Percentiles rank a stretch among this genome's conserved stretches.
phyloP scores from a whole-genome alignment of 148 eudicot species.

The Beta vulgaris region DNA sequence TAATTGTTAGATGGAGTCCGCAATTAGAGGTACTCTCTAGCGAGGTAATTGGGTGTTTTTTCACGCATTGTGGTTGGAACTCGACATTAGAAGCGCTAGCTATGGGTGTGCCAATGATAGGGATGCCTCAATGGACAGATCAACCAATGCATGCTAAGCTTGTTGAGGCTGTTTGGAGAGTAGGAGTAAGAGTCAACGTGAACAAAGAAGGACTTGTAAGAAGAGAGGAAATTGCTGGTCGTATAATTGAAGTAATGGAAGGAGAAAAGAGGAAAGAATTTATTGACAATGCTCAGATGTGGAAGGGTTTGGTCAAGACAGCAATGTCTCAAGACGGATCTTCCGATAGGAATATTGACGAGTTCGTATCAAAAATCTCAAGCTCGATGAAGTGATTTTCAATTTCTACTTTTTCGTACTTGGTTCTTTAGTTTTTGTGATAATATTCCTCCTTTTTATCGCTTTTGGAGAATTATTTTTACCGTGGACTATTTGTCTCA shows the following conservation, averaged over 20 bases:
- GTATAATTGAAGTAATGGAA: constrained; percentile 42
- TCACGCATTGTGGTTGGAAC: constrained; percentile 52
- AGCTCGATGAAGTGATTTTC: too few relatives aligned
- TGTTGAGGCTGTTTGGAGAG: constrained; percentile 47
- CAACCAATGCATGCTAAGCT: constrained; percentile 48
- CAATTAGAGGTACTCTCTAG: constrained; percentile 40
- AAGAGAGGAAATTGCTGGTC: constrained; percentile 33
- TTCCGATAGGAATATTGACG: constrained; percentile 37
- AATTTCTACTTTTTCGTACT: too few relatives aligned
- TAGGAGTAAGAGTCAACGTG: constrained; percentile 42
- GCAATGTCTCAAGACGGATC: constrained; percentile 43
- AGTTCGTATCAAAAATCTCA: constrained; percentile 33
- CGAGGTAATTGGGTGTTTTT: constrained; percentile 39
- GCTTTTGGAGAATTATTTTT: too few relatives aligned
- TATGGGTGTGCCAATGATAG: constrained; percentile 45
- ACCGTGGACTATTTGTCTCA: too few relatives aligned
- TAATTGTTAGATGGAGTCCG: constrained; percentile 37
- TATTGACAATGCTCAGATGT: constrained; percentile 30
- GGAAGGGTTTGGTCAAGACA: constrained; percentile 39
- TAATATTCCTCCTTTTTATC: too few relatives aligned
- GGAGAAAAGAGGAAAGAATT: constrained; percentile 34
- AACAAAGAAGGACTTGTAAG: constrained; percentile 38
- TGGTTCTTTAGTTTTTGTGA: too few relatives aligned
- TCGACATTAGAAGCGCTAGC: constrained; percentile 37
- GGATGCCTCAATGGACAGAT: constrained; percentile 55